phyloP scores from a whole-genome alignment of 2,329 filamentous ascomycete species.

The Emmonsia crescens region DNA sequence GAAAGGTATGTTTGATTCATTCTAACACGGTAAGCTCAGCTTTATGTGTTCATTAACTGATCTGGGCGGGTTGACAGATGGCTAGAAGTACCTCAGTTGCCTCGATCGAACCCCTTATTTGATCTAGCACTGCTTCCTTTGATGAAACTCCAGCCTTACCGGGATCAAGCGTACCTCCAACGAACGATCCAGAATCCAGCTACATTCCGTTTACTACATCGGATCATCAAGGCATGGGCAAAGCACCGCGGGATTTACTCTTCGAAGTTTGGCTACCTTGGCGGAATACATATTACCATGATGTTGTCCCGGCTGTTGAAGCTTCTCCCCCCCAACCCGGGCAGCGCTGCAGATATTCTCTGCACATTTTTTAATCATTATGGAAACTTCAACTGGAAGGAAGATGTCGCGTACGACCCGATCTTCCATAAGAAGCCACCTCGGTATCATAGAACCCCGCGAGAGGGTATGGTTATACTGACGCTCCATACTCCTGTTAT shows the following conservation, averaged over 20 bases:
- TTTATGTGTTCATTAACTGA: background rate
- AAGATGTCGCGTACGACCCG: slow-evolving; percentile 47
- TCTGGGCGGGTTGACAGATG: slow-evolving; percentile 21
- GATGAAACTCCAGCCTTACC: slow-evolving; percentile 52
- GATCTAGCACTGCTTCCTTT: slow-evolving; percentile 46
- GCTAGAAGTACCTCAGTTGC: slow-evolving; percentile 30
- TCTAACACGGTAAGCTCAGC: background rate
- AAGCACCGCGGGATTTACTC: slow-evolving; percentile 52
- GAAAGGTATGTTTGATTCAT: slow-evolving; percentile 30
- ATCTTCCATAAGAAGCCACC: slow-evolving; percentile 36
- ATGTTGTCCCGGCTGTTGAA: slow-evolving; percentile 53
- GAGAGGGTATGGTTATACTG: slow-evolving; percentile 53
- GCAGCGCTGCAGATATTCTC: slow-evolving; percentile 40
- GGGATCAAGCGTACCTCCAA: slow-evolving; percentile 52
- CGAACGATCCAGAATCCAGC: slow-evolving; percentile 49
- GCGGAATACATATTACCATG: slow-evolving; percentile 54
- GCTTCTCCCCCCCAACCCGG: slow-evolving; percentile 32
- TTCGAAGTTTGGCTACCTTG: slow-evolving; percentile 53
- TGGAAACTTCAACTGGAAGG: slow-evolving; percentile 48
- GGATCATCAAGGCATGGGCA: slow-evolving; percentile 53
- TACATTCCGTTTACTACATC: slow-evolving; percentile 49
- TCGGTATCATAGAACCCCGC: slow-evolving; percentile 43
- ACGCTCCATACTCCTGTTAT: slow-evolving; percentile 52
- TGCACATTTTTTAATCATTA: slow-evolving; percentile 55
- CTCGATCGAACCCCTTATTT: slow-evolving; percentile 45